Base-by-base conservation (phyloP, 1,139 yeast genomes). In the Scheffersomyces insectosa region DNA sequence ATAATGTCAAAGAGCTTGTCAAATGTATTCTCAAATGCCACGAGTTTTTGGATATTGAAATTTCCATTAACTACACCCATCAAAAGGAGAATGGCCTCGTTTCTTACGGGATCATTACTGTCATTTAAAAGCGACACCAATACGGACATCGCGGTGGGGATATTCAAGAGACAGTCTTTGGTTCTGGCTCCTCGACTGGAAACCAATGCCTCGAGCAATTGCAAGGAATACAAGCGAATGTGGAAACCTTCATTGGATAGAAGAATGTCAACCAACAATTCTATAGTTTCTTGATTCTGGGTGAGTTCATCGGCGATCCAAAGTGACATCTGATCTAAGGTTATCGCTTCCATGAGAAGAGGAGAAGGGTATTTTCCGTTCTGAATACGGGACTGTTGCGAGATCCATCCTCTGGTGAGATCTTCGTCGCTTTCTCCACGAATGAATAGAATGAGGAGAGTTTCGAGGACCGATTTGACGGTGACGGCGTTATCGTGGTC, bases 241-340 rank as follows among this genome's bases (percentile, higher is more conserved):
- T 89, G 95, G 59, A 88, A 88, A 57, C 88, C 91, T 32, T 59
- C 61, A 11, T 70, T 70, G 29, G 77, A 75, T 40, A 79, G 74
- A 36, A 75, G 59, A 3, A 87, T 70, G 15, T 79, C 79, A 27
- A 89, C 68, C 39, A 90, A 65, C 4, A 80, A 65, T 20, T 77
- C 72, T 36, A 93, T 72, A 27, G 82, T 76, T 28, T 80, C 84
- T 15, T 63, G 75, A 29, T 77, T 78, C 58, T 88, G 95, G 2
- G 93, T 87, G 55, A 95, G 73, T 53, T 90, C 98, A 65, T 95
- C 99, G 0, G 98, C 90, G 34, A 95, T 86, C 97, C 97, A 91
- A 48, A 90, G 68, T 0, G 97, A 88, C 53, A 95, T 88, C 56
- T 89, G 96, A 58, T 93, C 97, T 12, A 81, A 79, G 8, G 75